Evolutionary conservation across 768 basidiomycete species (phyloP).

Genomic region (Amanita rimosa): DNA sequence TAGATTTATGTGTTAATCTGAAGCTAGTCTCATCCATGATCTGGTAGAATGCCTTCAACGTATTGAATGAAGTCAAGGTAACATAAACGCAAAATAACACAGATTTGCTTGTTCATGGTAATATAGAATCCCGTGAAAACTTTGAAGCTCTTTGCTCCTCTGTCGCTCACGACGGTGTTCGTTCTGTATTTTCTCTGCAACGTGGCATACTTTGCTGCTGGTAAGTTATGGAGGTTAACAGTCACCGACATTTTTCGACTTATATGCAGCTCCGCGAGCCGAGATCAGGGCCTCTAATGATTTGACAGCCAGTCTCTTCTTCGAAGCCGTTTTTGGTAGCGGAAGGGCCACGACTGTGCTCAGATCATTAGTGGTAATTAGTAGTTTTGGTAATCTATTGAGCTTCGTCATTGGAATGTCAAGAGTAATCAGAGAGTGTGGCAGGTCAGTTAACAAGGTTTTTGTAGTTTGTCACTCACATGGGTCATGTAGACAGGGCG

Average conservation of each 20-base stretch:
- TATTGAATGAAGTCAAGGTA: constrained; percentile 31
- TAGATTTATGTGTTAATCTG: background rate
- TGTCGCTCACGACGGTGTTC: constrained; percentile 35
- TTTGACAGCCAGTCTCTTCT: constrained; percentile 38
- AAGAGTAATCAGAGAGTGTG: constrained; percentile 34
- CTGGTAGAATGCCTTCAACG: constrained; percentile 30
- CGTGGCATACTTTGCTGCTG: constrained; percentile 27
- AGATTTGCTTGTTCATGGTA: background rate
- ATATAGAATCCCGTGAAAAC: constrained; percentile 30
- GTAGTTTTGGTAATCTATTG: constrained; percentile 28
- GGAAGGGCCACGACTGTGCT: constrained; percentile 22
- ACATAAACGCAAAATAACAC: background rate
- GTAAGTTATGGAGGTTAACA: constrained; percentile 10
- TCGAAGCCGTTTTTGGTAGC: constrained; percentile 35
- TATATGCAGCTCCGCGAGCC: constrained; percentile 27
- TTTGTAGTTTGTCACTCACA: background rate
- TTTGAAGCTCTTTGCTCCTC: constrained; percentile 30
- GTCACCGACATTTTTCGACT: background rate
- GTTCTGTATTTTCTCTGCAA: constrained; percentile 38
- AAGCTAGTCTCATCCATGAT: background rate
- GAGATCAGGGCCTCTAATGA: constrained; percentile 29
- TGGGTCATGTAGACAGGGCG: constrained; percentile 25
- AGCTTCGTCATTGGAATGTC: constrained; percentile 28
- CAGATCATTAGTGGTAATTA: constrained; percentile 26
- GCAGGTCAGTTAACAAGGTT: constrained; percentile 13